Conservation (phyloP, 495 filamentous ascomycete species). For the Pyrenula aspistea region DNA sequence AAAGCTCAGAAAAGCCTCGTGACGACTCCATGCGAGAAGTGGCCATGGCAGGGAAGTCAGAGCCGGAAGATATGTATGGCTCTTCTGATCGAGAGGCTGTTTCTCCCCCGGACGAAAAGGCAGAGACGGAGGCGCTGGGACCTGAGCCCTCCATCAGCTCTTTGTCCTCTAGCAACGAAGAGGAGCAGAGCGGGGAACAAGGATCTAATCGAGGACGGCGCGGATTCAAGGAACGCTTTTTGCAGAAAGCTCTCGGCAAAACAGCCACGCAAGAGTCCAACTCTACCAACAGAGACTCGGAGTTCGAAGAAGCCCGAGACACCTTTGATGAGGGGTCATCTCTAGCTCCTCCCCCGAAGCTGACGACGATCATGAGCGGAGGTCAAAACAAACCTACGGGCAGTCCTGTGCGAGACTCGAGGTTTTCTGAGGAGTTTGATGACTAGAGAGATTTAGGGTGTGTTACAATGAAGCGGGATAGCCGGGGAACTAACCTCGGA, state of each 20-base stretch:
- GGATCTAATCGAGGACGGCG: slow-evolving; percentile 3
- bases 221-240: not conserved
- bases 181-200: slow-evolving; percentile 7
- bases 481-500: too few relatives aligned
- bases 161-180: slow-evolving; percentile 13
- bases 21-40: slow-evolving; percentile 35
- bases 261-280: slow-evolving; percentile 1
- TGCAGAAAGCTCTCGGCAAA: slow-evolving; percentile 1
- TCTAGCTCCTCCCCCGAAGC: slow-evolving; percentile 24
- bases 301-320: slow-evolving; percentile 29
- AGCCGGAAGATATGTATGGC: slow-evolving; percentile 2
- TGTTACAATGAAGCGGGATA: too few relatives aligned
- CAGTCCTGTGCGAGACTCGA: slow-evolving; percentile 31
- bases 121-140: not conserved
- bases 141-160: slow-evolving; percentile 11
- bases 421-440: slow-evolving; percentile 35
- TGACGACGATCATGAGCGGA: slow-evolving; percentile 14
- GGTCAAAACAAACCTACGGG: slow-evolving; percentile 7
- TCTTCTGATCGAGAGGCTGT: not conserved
- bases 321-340: slow-evolving; percentile 32
- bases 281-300: slow-evolving; percentile 4
- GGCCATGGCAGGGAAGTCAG: slow-evolving; percentile 30
- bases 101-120: not conserved
- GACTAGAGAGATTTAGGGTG: too few relatives aligned
- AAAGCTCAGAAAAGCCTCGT: slow-evolving; percentile 19